These are phyloP conservation scores for Scedosporium boydii DNA, from an alignment of 2,329 filamentous ascomycete genomes.

Conservation along the genomic window DNA sequence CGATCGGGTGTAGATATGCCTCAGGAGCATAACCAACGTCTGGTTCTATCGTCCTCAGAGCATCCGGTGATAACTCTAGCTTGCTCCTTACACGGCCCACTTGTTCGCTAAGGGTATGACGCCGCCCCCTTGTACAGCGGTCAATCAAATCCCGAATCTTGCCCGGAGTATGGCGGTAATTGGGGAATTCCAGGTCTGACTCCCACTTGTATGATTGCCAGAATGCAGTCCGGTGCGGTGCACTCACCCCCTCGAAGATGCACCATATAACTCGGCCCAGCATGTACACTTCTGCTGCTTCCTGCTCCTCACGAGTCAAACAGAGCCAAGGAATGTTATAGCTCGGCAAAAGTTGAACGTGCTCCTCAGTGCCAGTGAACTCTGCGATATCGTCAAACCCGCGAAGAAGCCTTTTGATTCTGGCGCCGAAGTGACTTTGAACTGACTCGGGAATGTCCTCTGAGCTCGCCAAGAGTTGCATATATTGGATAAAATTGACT, in stretches of 20 bases:
- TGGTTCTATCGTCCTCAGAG: slow-evolving; percentile 12
- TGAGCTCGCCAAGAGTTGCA: slow-evolving; percentile 42
- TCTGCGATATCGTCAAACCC: slow-evolving; percentile 28
- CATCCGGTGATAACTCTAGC: slow-evolving; percentile 25
- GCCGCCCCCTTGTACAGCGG: slow-evolving; percentile 39
- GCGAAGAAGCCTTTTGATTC: slow-evolving; percentile 34
- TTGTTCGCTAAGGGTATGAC: slow-evolving; percentile 31
- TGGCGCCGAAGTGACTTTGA: slow-evolving; percentile 27
- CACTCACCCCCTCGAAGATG: slow-evolving; percentile 50
- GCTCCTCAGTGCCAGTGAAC: neutral
- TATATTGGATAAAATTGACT: slow-evolving; percentile 48
- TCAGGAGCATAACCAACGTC: slow-evolving; percentile 20
- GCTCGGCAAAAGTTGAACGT: neutral
- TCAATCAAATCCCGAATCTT: slow-evolving; percentile 38
- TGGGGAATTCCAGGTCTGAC: slow-evolving; percentile 46
- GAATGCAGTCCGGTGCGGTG: slow-evolving; percentile 44
- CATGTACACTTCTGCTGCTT: slow-evolving; percentile 53
- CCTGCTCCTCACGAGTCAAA: slow-evolving; percentile 40
- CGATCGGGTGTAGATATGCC: slow-evolving; percentile 11
- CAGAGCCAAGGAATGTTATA: slow-evolving; percentile 46
- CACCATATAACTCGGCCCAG: slow-evolving; percentile 53
- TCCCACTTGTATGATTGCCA: slow-evolving; percentile 52
- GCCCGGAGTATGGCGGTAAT: slow-evolving; percentile 36
- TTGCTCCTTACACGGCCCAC: slow-evolving; percentile 35
- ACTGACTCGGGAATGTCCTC: slow-evolving; percentile 31